These are phyloP conservation scores for Kockovaella imperatae DNA, from an alignment of 768 basidiomycete species.

Conservation along the genomic window DNA sequence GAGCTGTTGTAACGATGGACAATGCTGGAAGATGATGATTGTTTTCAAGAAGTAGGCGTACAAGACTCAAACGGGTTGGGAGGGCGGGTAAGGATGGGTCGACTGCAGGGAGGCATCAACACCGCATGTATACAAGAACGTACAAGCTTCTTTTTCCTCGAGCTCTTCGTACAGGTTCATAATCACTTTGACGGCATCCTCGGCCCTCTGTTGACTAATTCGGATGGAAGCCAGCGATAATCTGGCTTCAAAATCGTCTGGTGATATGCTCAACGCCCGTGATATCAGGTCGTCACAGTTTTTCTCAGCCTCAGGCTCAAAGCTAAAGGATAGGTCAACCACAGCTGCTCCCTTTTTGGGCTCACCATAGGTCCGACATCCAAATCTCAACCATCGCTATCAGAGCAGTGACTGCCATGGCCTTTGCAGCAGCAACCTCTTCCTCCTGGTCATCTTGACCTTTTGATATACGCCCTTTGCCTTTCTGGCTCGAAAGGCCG, in stretches of 20 bases:
- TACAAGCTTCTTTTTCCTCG: conserved; percentile 61
- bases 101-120: conserved; percentile 47
- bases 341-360: background rate
- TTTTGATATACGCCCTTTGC: conserved; percentile 47
- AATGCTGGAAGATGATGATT: conserved; percentile 63
- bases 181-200: conserved; percentile 66
- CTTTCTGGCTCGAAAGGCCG: conserved; percentile 53
- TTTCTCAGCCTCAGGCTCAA: conserved; percentile 70
- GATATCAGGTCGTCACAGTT: conserved; percentile 70
- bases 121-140: background rate
- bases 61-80: conserved; percentile 61
- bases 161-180: conserved; percentile 62
- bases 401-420: conserved; percentile 67
- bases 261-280: conserved; percentile 65
- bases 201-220: conserved; percentile 74
- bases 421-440: conserved; percentile 51
- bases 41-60: conserved; percentile 76
- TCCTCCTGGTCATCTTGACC: conserved; percentile 45
- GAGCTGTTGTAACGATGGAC: conserved; percentile 65
- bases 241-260: conserved; percentile 68
- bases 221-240: conserved; percentile 76
- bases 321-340: conserved; percentile 48
- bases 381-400: conserved; percentile 89
- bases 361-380: conserved; percentile 92
- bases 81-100: conserved; percentile 64